phyloP scores from a whole-genome alignment of 2,329 filamentous ascomycete genomes.

The Coniochaeta sp. region DNA sequence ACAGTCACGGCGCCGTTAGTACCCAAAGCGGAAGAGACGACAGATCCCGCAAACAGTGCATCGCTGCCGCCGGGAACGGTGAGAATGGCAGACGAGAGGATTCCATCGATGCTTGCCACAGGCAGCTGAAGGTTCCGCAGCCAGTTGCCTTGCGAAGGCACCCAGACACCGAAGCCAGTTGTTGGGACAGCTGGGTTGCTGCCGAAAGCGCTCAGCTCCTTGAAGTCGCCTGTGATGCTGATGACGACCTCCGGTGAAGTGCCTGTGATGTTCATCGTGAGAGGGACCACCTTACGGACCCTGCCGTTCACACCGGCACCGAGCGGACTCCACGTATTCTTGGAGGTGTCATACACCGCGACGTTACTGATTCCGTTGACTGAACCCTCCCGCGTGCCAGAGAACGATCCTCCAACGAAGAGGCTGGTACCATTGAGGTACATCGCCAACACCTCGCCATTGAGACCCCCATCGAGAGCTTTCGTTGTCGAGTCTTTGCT shows the following conservation, averaged over 20 bases:
- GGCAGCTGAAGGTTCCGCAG: constrained; percentile 66
- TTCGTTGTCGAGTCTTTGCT: constrained; percentile 55
- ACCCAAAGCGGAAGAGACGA: constrained; percentile 67
- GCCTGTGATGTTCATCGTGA: constrained; percentile 70
- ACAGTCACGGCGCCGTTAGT: constrained; percentile 68
- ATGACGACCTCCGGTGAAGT: constrained; percentile 65
- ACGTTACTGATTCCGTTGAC: constrained; percentile 65
- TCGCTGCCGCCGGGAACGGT: constrained; percentile 53
- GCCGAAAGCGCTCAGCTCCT: constrained; percentile 61
- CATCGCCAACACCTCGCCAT: constrained; percentile 69
- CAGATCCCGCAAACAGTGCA: constrained; percentile 74
- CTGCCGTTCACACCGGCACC: constrained; percentile 80
- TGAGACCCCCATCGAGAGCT: constrained; percentile 64
- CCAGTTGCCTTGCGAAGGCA: constrained; percentile 81
- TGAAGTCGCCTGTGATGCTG: constrained; percentile 75
- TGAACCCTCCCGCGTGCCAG: constrained; percentile 57
- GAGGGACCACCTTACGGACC: constrained; percentile 67
- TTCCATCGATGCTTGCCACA: constrained; percentile 62
- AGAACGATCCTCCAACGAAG: constrained; percentile 83
- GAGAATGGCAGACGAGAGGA: constrained; percentile 63
- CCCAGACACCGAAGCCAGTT: constrained; percentile 83
- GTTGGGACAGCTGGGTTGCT: constrained; percentile 54
- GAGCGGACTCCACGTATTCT: constrained; percentile 67
- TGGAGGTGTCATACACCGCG: constrained; percentile 64
- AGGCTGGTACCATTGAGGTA: constrained; percentile 58